Evolutionary conservation across 2,329 filamentous ascomycete species (phyloP).

Genomic region (Phyllosticta citrichinensis): DNA sequence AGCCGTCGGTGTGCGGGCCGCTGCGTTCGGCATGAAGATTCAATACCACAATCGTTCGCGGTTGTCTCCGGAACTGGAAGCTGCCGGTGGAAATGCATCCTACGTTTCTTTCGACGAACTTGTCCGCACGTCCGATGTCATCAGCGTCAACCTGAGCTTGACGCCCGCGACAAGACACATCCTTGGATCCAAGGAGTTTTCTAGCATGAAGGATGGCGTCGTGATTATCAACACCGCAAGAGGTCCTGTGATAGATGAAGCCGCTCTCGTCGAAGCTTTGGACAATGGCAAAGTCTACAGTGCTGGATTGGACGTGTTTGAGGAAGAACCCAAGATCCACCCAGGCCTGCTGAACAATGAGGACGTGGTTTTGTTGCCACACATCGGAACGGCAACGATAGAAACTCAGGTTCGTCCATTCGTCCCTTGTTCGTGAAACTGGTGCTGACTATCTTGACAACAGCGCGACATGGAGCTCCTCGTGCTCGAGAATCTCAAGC

Average conservation of each 20-base stretch:
- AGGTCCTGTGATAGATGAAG: constrained; percentile 48
- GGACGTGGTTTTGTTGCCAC: constrained; percentile 47
- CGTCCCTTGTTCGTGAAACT: constrained; percentile 4
- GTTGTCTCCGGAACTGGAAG: constrained; percentile 23
- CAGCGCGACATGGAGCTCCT: constrained; percentile 49
- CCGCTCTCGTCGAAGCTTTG: constrained; percentile 43
- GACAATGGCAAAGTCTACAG: constrained; percentile 45
- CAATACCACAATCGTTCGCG: constrained; percentile 47
- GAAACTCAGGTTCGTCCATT: constrained; percentile 42
- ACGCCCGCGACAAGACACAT: constrained; percentile 42
- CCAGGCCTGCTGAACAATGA: constrained; percentile 39
- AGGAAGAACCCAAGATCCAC: constrained; percentile 46
- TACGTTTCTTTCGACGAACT: constrained; percentile 49
- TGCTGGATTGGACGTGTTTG: constrained; percentile 48
- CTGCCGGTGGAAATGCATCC: constrained; percentile 35
- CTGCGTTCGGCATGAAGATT: constrained; percentile 47
- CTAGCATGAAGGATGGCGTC: constrained; percentile 45
- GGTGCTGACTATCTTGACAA: neutral
- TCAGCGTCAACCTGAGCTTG: constrained; percentile 45
- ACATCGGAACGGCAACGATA: constrained; percentile 50
- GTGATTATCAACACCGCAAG: constrained; percentile 50
- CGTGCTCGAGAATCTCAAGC: constrained; percentile 48
- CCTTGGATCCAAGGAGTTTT: constrained; percentile 41
- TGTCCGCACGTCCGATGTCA: constrained; percentile 43
- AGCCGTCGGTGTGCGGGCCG: constrained; percentile 38